Evolutionary conservation across 2,329 filamentous ascomycete genomes (phyloP).

Genomic region (Thelonectria discophora): DNA sequence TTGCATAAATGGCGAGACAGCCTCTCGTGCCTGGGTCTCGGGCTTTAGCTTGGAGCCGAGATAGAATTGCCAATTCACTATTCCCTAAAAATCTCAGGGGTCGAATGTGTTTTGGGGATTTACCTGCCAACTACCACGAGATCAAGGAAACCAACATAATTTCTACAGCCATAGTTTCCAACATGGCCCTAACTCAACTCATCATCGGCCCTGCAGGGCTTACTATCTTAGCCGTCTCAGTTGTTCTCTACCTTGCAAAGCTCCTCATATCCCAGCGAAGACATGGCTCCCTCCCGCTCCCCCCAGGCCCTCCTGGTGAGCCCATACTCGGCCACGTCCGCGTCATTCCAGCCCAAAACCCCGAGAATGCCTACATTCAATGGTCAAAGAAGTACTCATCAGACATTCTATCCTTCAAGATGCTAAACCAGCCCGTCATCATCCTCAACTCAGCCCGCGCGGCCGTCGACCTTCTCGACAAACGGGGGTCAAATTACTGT

Average conservation of each 20-base stretch:
- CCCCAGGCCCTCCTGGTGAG: conserved; percentile 47
- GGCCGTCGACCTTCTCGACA: conserved; percentile 55
- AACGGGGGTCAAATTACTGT: conserved; percentile 55
- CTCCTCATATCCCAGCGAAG: conserved; percentile 3
- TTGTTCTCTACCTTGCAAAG: conserved; percentile 4
- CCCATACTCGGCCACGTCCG: conserved; percentile 55
- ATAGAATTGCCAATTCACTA: too few relatives aligned
- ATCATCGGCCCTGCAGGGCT: conserved; percentile 14
- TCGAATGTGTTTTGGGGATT: too few relatives aligned
- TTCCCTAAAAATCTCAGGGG: too few relatives aligned
- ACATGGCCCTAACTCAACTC: conserved; percentile 14
- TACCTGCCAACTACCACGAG: too few relatives aligned
- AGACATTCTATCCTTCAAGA: conserved; percentile 46
- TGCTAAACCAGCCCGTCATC: conserved; percentile 49
- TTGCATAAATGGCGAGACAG: neutral
- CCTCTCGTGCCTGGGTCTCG: neutral
- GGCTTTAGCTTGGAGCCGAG: too few relatives aligned
- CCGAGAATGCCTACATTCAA: conserved; percentile 44
- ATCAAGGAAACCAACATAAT: too few relatives aligned
- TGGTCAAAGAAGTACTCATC: conserved; percentile 60
- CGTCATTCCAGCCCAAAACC: conserved; percentile 50
- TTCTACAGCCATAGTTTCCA: neutral
- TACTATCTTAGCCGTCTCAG: conserved; percentile 6
- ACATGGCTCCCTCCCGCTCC: conserved; percentile 34
- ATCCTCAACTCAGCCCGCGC: conserved; percentile 55